A percentile compares a stretch with the other conserved stretches of the same genome.
phyloP scores from a whole-genome alignment of 345 rosid species.

The Eucalyptus victrix region DNA sequence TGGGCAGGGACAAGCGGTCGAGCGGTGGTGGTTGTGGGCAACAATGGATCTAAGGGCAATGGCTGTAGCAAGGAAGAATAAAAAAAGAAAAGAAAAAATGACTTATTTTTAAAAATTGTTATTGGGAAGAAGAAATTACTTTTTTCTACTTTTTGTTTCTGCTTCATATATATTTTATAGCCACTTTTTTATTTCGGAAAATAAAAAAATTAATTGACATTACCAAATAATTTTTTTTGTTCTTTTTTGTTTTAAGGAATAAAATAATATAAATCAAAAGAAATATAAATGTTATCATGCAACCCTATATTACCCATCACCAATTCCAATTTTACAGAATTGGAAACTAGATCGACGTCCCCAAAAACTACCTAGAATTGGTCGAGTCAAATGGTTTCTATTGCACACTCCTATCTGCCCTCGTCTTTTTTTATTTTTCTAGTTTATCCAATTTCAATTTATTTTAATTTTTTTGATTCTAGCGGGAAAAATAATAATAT shows the following conservation, averaged over 20 bases:
- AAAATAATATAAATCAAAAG: accelerated
- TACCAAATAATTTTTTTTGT: accelerated
- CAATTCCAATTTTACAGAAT: too few species aligned
- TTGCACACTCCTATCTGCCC: background rate
- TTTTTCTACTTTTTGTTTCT: accelerated
- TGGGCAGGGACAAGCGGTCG: accelerated
- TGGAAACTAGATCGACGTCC: background rate
- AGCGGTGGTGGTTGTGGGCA: accelerated
- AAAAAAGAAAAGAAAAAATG: too few species aligned
- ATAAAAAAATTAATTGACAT: too few species aligned
- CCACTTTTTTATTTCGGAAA: accelerated
- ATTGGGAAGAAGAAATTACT: accelerated
- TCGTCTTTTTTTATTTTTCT: background rate
- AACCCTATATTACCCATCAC: too few species aligned
- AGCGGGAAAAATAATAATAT: background rate
- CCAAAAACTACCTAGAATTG: accelerated
- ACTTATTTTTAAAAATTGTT: too few species aligned
- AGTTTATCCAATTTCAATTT: background rate
- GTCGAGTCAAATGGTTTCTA: too few species aligned
- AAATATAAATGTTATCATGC: too few species aligned
- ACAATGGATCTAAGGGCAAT: accelerated
- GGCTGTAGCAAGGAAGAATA: accelerated
- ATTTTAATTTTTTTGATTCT: accelerated
- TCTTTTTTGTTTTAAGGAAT: accelerated
- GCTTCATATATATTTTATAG: accelerated